A percentile compares a stretch with the other conserved stretches of the same genome.
These are phyloP conservation scores for Gossypium herbaceum DNA, from an alignment of 345 rosid genomes.

Conservation along the genomic window DNA sequence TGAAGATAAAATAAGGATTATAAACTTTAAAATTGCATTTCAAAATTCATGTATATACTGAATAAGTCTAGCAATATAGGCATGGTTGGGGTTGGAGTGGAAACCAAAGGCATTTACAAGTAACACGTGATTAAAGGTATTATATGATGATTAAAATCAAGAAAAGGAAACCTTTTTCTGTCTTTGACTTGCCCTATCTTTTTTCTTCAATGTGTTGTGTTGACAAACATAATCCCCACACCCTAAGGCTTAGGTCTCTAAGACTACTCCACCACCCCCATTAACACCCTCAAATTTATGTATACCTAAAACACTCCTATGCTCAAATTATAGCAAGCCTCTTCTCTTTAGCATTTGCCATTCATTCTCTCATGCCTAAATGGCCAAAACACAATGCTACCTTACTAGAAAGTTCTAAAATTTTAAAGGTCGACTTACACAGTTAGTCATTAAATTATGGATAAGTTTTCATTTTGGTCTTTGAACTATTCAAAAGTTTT, in stretches of 20 bases:
- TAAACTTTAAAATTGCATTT: too few species aligned
- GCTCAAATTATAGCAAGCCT: not conserved
- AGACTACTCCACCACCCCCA: not conserved
- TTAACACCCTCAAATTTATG: not conserved
- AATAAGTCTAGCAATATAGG: not conserved
- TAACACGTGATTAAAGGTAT: slow-evolving; percentile 11
- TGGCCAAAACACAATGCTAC: not conserved
- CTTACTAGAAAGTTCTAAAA: not conserved
- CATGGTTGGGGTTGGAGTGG: not conserved
- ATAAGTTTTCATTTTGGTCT: too few species aligned
- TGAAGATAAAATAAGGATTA: too few species aligned
- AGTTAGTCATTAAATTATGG: too few species aligned
- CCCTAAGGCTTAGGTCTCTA: not conserved
- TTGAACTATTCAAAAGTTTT: too few species aligned
- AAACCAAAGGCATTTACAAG: not conserved
- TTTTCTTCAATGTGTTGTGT: not conserved
- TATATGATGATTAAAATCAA: not conserved
- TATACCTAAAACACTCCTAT: not conserved
- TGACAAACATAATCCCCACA: slow-evolving; percentile 7
- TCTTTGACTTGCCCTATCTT: slow-evolving; percentile 14
- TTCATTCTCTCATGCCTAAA: not conserved
- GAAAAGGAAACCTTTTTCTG: not conserved
- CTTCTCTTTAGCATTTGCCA: not conserved
- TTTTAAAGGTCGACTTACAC: not conserved
- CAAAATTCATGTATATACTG: not conserved